phyloP scores from a whole-genome alignment of 306 rosid genomes.

The Abrus pulchellus region DNA sequence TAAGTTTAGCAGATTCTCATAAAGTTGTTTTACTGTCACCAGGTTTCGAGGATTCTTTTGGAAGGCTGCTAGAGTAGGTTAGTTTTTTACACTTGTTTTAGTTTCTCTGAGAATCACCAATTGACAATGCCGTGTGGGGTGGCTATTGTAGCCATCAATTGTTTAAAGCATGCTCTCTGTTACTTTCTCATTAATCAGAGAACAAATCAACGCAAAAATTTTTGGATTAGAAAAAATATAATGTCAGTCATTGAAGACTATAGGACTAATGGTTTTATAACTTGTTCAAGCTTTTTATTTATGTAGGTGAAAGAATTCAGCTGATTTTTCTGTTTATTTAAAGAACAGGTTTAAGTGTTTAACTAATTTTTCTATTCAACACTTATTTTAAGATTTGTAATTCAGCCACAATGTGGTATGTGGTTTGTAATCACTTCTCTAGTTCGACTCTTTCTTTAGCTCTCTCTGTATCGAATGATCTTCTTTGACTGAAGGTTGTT shows the following conservation, averaged over 20 bases:
- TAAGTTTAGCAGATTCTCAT: slow-evolving; percentile 8
- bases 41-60: slow-evolving; percentile 77
- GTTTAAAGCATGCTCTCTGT: neutral
- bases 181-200: neutral
- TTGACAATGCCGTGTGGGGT: neutral
- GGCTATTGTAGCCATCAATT: neutral
- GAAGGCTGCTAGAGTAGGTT: slow-evolving; percentile 82
- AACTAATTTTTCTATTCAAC: neutral
- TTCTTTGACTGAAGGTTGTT: neutral
- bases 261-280: neutral
- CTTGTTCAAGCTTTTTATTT: neutral
- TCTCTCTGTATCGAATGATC: too few species aligned
- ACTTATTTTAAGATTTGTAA: neutral
- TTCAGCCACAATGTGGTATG: neutral
- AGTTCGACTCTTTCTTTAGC: neutral
- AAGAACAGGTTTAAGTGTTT: neutral
- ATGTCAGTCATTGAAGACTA: neutral
- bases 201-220: neutral
- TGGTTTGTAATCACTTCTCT: neutral
- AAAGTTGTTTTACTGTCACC: slow-evolving; percentile 17
- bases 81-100: slow-evolving; percentile 27
- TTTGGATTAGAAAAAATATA: neutral
- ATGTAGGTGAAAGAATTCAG: neutral
- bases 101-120: neutral
- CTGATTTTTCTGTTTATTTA: neutral